A percentile compares a stretch with the other conserved stretches of the same genome.
phyloP scores from a whole-genome alignment of 106 monocot species.

The Narthecium ossifragum region DNA sequence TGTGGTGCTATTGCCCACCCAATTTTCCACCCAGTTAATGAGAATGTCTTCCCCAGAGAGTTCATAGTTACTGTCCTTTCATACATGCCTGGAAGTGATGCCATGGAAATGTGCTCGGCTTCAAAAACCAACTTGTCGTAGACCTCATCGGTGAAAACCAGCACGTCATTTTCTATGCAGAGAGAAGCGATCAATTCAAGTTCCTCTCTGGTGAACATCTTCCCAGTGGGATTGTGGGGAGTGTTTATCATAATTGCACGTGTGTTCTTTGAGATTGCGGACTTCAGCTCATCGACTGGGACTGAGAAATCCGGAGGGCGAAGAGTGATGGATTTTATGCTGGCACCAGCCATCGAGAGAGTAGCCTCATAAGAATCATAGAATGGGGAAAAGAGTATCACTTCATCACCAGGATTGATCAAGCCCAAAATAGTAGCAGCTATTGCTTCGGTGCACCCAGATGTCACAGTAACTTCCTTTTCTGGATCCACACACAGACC shows the following conservation, averaged over 20 bases:
- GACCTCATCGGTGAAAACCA: constrained; percentile 89
- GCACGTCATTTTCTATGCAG: constrained; percentile 73
- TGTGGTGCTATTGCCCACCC: constrained; percentile 89
- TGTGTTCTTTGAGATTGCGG: constrained; percentile 50
- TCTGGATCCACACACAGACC: constrained; percentile 72
- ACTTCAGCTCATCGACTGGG: constrained; percentile 64
- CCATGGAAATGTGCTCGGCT: constrained; percentile 73
- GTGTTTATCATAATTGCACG: constrained; percentile 89
- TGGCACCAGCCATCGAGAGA: constrained; percentile 93
- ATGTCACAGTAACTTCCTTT: constrained; percentile 90
- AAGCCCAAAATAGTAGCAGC: constrained; percentile 90
- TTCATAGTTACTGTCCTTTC: constrained; percentile 93
- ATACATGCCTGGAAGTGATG: constrained; percentile 82
- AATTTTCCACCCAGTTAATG: constrained; percentile 96
- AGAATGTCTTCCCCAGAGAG: constrained; percentile 94
- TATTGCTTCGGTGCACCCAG: constrained; percentile 98
- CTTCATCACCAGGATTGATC: constrained; percentile 91
- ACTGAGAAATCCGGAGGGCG: constrained; percentile 75
- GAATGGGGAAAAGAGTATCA: constrained; percentile 90
- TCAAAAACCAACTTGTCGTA: constrained; percentile 92
- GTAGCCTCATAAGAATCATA: constrained; percentile 94
- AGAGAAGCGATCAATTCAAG: constrained; percentile 69
- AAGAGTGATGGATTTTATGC: constrained; percentile 69
- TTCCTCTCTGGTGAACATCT: constrained; percentile 81
- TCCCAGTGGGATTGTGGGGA: constrained; percentile 96